Evolutionary conservation across 2,329 filamentous ascomycete species (phyloP), one percentile per base, ranked within the genome.

Genomic region (Akanthomyces dipterigenus): DNA sequence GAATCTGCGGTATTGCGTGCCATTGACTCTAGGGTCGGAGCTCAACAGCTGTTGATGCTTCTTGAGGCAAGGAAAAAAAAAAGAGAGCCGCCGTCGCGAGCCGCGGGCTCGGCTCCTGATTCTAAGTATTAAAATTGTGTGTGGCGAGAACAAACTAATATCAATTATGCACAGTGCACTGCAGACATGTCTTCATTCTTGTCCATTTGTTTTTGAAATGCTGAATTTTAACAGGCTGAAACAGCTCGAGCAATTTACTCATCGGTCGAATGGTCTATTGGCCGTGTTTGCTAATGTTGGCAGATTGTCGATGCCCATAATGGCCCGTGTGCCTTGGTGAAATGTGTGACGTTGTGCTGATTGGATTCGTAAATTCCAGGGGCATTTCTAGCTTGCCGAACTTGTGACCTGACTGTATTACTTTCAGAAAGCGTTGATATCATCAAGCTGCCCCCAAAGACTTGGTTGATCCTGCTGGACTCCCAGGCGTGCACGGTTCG

Each of bases 21-120:
- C 49, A 55, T 61, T 56, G 59, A 56, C 59, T 61, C 43, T 55
- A 55, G 59, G 43, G 59, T 55, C 59, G 56, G 14, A 45, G 18
- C 40, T 18, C 14, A 18, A 43, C 53, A 11, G 20, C 16, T 51
- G 22, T 51, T 53, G n/a, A 7, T 24, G 31, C 36, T 6, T 34
- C 28, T 51, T 53, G 9, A 18, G 38, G 28, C 48, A 28, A 26
- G 26, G 20, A 43, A 34, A 18, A 20, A 58, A 45, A 24, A 22
- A 36, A 43, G 22, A 46, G n/a, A 43, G 18, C 48, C 57, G 12
- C 18, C 55, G 20, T 57, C 55, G 56, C 24, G 46, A 59, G 56
- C 46, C 46, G 40, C 56, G 46, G 28, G 56, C 56, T 42, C 56
- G 28, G 56, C 56, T 42, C 56, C 16, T 43, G 43, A 43, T 50